Conservation (phyloP, 805 yeast species). For the Candida hispaniensis region DNA sequence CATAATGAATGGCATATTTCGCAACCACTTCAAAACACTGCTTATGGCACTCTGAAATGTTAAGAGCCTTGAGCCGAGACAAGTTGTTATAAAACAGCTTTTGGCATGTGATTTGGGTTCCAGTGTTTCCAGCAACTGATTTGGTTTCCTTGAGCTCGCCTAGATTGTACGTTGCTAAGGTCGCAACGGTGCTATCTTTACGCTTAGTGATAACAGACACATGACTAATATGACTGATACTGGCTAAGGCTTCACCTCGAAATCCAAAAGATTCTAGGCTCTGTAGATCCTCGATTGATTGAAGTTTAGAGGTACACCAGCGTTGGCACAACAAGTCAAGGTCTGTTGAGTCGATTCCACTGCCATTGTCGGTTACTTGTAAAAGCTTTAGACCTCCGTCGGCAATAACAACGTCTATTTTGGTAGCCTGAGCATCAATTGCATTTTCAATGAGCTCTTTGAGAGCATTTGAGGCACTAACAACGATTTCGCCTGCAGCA, state of each 20-base stretch:
- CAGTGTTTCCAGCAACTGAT: constrained; percentile 77
- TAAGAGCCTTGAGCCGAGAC: constrained; percentile 57
- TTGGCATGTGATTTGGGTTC: constrained; percentile 77
- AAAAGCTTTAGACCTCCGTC: constrained; percentile 86
- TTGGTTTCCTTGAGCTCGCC: constrained; percentile 55
- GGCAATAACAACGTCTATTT: constrained; percentile 68
- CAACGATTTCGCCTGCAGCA: constrained; percentile 95
- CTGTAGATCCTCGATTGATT: constrained; percentile 61
- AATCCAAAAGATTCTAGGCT: constrained; percentile 78
- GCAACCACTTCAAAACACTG: constrained; percentile 75
- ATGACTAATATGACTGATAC: constrained; percentile 83
- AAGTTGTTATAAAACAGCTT: constrained; percentile 86
- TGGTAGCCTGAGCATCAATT: constrained; percentile 70
- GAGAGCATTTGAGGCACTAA: constrained; percentile 88
- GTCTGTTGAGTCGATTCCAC: constrained; percentile 62
- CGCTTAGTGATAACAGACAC: constrained; percentile 72
- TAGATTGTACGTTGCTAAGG: constrained; percentile 53
- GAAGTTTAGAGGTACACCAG: constrained; percentile 82
- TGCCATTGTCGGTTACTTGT: constrained; percentile 84
- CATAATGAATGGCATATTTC: constrained; percentile 67
- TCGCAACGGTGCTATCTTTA: constrained; percentile 49
- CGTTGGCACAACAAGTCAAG: constrained; percentile 74
- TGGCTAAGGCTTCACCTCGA: constrained; percentile 92
- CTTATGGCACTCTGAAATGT: constrained; percentile 58
- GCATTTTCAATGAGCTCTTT: constrained; percentile 90